Base-by-base conservation (phyloP, 257 asterid species). In the Coffea eugenioides region DNA sequence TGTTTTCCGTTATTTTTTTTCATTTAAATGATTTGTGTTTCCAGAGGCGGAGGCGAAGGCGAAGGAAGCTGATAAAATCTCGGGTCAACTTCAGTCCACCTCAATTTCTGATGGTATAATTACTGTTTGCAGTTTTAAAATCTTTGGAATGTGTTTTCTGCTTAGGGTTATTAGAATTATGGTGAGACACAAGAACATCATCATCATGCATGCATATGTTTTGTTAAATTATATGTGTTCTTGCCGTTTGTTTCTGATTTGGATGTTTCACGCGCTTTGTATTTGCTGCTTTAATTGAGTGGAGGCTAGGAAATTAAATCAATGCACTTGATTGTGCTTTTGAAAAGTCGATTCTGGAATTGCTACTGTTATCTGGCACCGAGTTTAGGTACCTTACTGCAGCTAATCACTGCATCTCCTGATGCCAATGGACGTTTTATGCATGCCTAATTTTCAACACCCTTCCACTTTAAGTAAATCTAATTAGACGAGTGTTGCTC, bases 51-150 rank as follows among this genome's bases (percentile, higher is more conserved):
- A n/a, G n/a, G n/a, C n/a, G n/a, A 27, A 84, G 66, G 86, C 72
- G 68, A 85, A 87, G 80, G 94, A 89, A 69, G 94, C 92, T 84
- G 95, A 90, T 83, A 88, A 88, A 82, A 89, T 92, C 61, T 78
- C 96, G 25, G 95, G 88, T 81, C 91, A 92, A 84, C 95, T 95
- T 78, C 98, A 89, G 61, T 90, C 98, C 39, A 87, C 99, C 59
- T 93, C 98, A 71, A 85, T 95, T 68, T 85, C 91, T 18, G 93
- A 86, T 79, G 97, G 97, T 92, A 77, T 31, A 15, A 23, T 41
- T 25, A 54, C 27, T 56, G 43, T 3, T 25, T 18, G 45, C 67
- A 9, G 27, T 49, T 49, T 34, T 3, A 2, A 1, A 16, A 25
- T 39, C 0, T 70, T 39, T 61, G 6, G 27, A 20, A 20, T 56